These are phyloP conservation scores for Marchantia polymorpha DNA, from an alignment of 225 moss, liverwort and hornwort species.

Conservation along the genomic window DNA sequence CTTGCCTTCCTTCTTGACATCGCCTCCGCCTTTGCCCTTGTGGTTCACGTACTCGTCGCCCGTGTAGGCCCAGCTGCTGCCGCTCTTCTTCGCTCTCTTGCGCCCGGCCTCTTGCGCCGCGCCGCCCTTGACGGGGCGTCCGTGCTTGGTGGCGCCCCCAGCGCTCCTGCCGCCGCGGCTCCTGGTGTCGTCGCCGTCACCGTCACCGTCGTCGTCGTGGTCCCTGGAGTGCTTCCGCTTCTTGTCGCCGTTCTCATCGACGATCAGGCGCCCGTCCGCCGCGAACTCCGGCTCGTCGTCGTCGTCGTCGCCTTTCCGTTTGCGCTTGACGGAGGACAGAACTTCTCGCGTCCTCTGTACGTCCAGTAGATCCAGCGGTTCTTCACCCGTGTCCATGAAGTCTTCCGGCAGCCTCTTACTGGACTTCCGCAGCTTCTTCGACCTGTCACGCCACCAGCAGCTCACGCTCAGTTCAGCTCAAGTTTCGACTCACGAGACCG, in stretches of 20 bases:
- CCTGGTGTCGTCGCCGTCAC: constrained; percentile 33
- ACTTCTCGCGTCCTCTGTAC: constrained; percentile 77
- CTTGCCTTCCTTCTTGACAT: constrained; percentile 85
- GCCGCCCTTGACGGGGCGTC: constrained; percentile 29
- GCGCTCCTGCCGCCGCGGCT: constrained; percentile 51
- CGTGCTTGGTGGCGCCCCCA: constrained; percentile 42
- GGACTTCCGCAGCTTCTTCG: constrained; percentile 66
- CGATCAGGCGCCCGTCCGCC: constrained; percentile 83
- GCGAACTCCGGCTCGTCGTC: constrained; percentile 76
- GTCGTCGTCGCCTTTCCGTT: constrained; percentile 55
- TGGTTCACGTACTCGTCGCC: constrained; percentile 92
- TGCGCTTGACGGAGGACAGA: constrained; percentile 58
- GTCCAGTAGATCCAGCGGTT: constrained; percentile 90
- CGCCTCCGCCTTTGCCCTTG: constrained; percentile 79
- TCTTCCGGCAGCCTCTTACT: constrained; percentile 94
- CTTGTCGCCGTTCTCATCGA: constrained; percentile 79
- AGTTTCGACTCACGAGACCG: too few species aligned
- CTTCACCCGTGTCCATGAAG: constrained; percentile 63
- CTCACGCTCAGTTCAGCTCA: too few species aligned
- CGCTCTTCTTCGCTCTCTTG: constrained; percentile 49
- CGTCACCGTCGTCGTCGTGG: constrained; percentile 27
- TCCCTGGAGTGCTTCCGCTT: constrained; percentile 33
- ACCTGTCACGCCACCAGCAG: constrained; percentile 27
- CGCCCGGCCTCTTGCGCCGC: constrained; percentile 22
- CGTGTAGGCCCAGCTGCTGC: constrained; percentile 83